Conservation (phyloP, 73 alveolate genomes). For the Paraurostyla sp. region DNA sequence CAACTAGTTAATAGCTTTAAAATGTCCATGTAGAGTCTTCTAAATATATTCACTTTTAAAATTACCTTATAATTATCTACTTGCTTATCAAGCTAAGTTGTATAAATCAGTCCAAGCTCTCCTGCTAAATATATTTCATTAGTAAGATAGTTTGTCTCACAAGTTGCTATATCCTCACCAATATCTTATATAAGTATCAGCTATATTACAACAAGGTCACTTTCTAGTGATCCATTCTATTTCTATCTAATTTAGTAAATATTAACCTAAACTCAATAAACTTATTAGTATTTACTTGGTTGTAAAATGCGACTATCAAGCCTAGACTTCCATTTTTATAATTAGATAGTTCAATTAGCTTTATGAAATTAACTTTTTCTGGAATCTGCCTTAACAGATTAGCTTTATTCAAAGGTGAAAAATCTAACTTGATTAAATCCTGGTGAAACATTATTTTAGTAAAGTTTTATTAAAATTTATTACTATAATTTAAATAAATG, state of each 20-base stretch:
- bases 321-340: too few relatives aligned
- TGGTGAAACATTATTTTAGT: too few relatives aligned
- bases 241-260: neutral
- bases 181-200: neutral
- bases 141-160: neutral
- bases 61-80: neutral
- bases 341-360: neutral
- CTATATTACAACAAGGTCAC: neutral
- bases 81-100: neutral
- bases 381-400: neutral
- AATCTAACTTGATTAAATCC: neutral
- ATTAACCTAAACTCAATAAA: neutral
- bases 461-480: too few relatives aligned
- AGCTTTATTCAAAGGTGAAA: neutral
- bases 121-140: slow-evolving; percentile 32
- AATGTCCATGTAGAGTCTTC: slow-evolving; percentile 28
- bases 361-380: neutral
- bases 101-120: slow-evolving; percentile 41
- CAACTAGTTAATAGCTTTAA: neutral
- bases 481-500: neutral
- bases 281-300: neutral
- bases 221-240: neutral
- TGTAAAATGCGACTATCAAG: neutral
- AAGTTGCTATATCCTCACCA: neutral
- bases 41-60: neutral